A percentile compares a stretch with the other conserved stretches of the same genome.
phyloP scores from a whole-genome alignment of 495 filamentous ascomycete genomes.

The Pseudevernia furfuracea region DNA sequence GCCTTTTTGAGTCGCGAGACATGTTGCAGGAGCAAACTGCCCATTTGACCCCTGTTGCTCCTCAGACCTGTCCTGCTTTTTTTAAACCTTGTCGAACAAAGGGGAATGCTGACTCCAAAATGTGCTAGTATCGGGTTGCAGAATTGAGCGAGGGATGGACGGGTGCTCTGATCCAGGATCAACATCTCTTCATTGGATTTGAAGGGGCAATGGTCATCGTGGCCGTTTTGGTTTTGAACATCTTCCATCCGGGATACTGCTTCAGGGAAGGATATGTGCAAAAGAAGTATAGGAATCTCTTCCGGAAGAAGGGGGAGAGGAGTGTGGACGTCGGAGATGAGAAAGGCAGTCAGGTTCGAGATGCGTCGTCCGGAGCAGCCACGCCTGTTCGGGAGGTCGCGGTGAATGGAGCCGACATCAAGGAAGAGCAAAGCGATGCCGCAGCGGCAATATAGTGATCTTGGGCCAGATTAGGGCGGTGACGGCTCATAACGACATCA shows the following conservation, averaged over 20 bases:
- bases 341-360: neutral
- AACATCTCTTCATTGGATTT: constrained; percentile 32
- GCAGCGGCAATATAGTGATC: neutral
- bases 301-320: neutral
- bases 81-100: no score
- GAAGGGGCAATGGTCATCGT: constrained; percentile 33
- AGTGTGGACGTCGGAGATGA: neutral
- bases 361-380: neutral
- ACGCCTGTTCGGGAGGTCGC: neutral
- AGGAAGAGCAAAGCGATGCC: neutral
- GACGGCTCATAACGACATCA: no score
- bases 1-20: no score
- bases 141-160: constrained; percentile 35
- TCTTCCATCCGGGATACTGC: constrained; percentile 25
- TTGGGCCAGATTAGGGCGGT: neutral
- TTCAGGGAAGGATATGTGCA: neutral
- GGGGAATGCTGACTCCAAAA: no score
- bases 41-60: no score
- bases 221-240: constrained; percentile 27
- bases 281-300: neutral
- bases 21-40: no score
- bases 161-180: constrained; percentile 29
- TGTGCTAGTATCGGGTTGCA: constrained; percentile 34
- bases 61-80: no score
- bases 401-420: neutral